A percentile compares a stretch with the other conserved stretches of the same genome.
These are phyloP conservation scores for Dissophora ornata DNA, from an alignment of 192 early-diverging fungal genomes.

Conservation along the genomic window DNA sequence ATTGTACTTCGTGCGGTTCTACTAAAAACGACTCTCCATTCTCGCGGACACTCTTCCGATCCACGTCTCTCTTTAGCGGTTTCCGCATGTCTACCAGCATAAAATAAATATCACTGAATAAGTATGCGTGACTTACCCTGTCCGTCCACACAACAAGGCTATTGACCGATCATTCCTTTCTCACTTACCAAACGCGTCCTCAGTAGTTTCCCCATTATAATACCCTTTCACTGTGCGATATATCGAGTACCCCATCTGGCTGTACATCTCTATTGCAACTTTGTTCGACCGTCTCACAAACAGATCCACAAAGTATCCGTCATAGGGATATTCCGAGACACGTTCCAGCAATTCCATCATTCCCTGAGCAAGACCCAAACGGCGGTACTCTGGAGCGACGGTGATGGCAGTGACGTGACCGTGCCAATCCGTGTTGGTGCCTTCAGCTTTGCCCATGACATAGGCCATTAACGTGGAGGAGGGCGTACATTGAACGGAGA, in stretches of 20 bases:
- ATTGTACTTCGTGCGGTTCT: conserved; percentile 55
- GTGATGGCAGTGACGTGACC: conserved; percentile 99
- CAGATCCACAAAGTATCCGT: conserved; percentile 95
- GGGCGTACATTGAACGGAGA: conserved; percentile 83
- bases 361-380: conserved; percentile 87
- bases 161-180: neutral
- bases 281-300: conserved; percentile 94
- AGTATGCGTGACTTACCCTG: too few relatives aligned
- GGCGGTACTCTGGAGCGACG: conserved; percentile 94
- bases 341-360: conserved; percentile 92
- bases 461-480: conserved; percentile 85
- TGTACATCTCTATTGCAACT: conserved; percentile 94
- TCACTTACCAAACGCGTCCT: conserved; percentile 87
- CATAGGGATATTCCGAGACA: conserved; percentile 90
- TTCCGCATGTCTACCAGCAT: conserved; percentile 89
- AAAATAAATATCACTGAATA: too few relatives aligned
- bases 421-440: conserved; percentile 89
- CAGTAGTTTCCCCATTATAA: conserved; percentile 79
- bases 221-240: conserved; percentile 91
- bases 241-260: conserved; percentile 90
- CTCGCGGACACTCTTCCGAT: conserved; percentile 68
- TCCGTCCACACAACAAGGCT: too few relatives aligned
- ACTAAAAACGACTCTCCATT: conserved; percentile 65
- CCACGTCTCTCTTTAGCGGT: conserved; percentile 85
- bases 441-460: conserved; percentile 98